Percentiles rank a stretch among this genome's conserved stretches.
phyloP scores from a whole-genome alignment of 345 rosid species.

The Barbarea vulgaris region DNA sequence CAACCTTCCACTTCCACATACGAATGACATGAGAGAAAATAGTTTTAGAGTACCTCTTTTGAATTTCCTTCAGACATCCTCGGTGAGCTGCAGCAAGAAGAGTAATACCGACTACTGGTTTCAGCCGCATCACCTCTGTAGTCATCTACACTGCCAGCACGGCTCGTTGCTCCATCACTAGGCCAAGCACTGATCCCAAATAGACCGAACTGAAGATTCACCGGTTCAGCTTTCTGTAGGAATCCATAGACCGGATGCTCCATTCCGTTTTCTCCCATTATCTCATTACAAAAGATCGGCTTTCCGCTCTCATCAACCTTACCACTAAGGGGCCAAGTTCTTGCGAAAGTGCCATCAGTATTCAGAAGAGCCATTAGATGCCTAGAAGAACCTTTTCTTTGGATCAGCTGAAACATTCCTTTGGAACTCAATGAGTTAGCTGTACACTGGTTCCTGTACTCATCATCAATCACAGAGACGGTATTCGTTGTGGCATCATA shows the following conservation, averaged over 20 bases:
- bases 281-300: constrained; percentile 45
- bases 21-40: neutral
- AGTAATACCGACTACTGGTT: constrained; percentile 72
- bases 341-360: constrained; percentile 91
- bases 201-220: constrained; percentile 91
- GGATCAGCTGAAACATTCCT: constrained; percentile 97
- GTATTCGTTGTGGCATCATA: constrained; percentile 82
- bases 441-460: constrained; percentile 88
- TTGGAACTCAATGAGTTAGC: constrained; percentile 93
- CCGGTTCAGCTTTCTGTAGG: constrained; percentile 82
- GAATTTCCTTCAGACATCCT: constrained; percentile 80
- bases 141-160: constrained; percentile 90
- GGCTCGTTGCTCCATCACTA: constrained; percentile 90
- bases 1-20: neutral
- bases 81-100: constrained; percentile 99
- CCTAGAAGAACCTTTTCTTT: constrained; percentile 93
- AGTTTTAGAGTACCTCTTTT: constrained; percentile 70
- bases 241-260: constrained; percentile 80
- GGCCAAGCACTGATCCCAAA: constrained; percentile 99
- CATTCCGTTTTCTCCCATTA: constrained; percentile 47
- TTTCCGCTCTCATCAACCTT: constrained; percentile 57
- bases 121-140: constrained; percentile 77
- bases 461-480: constrained; percentile 77
- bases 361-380: constrained; percentile 97
- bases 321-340: constrained; percentile 87